Base-by-base conservation (phyloP, 2,329 filamentous ascomycete species). In the Pestalotiopsis sp. region DNA sequence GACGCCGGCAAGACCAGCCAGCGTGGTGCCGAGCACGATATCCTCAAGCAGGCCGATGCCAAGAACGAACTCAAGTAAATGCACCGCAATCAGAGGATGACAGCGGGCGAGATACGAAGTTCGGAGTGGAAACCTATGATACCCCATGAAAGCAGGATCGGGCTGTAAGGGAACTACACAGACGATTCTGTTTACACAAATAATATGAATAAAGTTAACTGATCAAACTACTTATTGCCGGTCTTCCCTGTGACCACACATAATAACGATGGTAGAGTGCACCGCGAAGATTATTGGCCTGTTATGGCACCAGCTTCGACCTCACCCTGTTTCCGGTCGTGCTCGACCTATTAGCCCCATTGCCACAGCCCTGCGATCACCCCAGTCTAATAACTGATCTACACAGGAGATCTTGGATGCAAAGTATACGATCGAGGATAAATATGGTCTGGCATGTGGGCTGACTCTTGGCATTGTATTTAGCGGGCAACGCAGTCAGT, bases 1-100 rank as follows among this genome's bases (percentile, higher is more conserved):
- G 94, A 96, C 75, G 82, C 88, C 72, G 95, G 94, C 72, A 97
- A 96, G 90, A 93, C 92, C 23, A 86, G 89, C 77, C 92, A 97
- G 86, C 88, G 94, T 23, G 92, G 94, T 64, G 94, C 91, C 1
- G 94, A 97, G 87, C 83, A 87, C 49, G 94, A 97, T 77, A 86
- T 97, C 68, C 83, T 92, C 80, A 95, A 93, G 88, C 84, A 93
- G 84, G 87, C 84, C 0, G 86, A 88, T 72, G 84, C 85, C 14
- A 75, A 77, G 68, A 69, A 72, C 31, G 65, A 36, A 41, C 20
- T 66, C 20, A 36, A 58, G 41, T 49, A 31, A 41, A 64, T 31
- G 57, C 23, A 25, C 13, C 14, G 11, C 31, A 27, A 2, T 27
- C 12, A 27, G 25, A 25, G 6, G 20, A 11, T 59, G 31, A 36